Base-by-base conservation (phyloP, 495 filamentous ascomycete species). In the Xylaria flabelliformis region DNA sequence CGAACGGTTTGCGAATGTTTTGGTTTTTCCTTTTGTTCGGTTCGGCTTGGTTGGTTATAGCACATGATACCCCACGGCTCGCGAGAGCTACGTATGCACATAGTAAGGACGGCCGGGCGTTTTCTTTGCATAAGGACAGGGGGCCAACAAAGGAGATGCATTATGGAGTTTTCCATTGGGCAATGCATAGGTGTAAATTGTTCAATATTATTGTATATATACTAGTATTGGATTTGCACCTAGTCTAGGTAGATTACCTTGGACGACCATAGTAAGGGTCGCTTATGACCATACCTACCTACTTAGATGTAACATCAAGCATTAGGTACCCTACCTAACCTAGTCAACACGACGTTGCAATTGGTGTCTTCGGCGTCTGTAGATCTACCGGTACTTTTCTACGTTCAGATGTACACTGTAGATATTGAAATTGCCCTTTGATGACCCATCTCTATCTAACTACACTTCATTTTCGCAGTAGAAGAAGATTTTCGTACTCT, bases 41-140 rank as follows among this genome's bases (percentile, higher is more conserved):
- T 15, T 56, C 17, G 9, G 29, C 2, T 59, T 36, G 9, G 15
- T 36, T 0, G 1, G 17, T 21, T 39, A 61, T 41, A 7, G 32
- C 32, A 39, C 58, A 61, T 39, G 58, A 61, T 61, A 61, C 58
- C 58, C 58, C 58, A 59, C 34, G 12, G 58, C 58, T 36, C 21
- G 34, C 34, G 32, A 61, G 58, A 39, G 58, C 58, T 61, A 5
- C 58, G 32, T 61, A 61, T 34, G 21, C 32, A 39, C 34, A 61
- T 61, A 4, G 13, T 19, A 4, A n/a, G 17, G 58, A 61, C 3
- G 21, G 58, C 58, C 58, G 58, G 32, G 58, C 58, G 32, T 17
- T 61, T 61, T 36, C 1, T 21, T 21, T 13, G 8, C 17, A n/a
- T 6, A 48, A 4, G 46, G 19, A 5, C 4, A 10, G 41, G 41